Conservation (phyloP, 495 filamentous ascomycete genomes). For the Letharia lupina region DNA sequence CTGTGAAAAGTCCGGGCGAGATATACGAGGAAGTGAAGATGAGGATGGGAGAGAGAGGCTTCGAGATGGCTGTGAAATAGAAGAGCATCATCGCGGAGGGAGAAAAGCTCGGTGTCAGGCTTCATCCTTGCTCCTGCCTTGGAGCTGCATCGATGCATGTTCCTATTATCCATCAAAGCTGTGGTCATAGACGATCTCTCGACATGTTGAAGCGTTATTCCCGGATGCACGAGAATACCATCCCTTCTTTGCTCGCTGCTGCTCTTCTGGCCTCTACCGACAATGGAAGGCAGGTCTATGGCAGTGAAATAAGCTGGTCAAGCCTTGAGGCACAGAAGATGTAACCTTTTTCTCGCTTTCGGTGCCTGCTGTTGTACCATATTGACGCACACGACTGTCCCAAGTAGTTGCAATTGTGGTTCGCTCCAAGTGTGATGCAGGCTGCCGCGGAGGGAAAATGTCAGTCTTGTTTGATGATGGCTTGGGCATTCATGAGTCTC, state of each 20-base stretch:
- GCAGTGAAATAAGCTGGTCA: neutral
- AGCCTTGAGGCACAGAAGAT: neutral
- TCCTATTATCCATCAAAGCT: neutral
- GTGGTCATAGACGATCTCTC: neutral
- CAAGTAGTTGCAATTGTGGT: neutral
- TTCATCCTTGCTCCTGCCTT: neutral
- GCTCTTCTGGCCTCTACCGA: neutral
- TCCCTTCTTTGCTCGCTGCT: neutral
- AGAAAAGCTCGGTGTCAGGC: neutral
- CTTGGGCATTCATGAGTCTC: neutral
- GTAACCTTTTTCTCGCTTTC: neutral
- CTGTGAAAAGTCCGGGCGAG: constrained; percentile 56
- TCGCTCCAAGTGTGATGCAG: neutral
- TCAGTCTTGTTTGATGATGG: neutral
- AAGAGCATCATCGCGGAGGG: neutral
- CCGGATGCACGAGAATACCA: neutral
- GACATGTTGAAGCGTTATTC: neutral
- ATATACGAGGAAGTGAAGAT: constrained; percentile 64
- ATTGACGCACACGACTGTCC: neutral
- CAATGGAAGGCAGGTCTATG: neutral
- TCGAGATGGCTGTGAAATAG: constrained; percentile 19
- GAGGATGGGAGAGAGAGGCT: constrained; percentile 32
- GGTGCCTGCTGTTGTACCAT: neutral
- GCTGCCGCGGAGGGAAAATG: neutral
- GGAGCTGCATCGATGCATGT: neutral